Conservation (phyloP, 768 basidiomycete species). For the Leccinum pellstonianum region DNA sequence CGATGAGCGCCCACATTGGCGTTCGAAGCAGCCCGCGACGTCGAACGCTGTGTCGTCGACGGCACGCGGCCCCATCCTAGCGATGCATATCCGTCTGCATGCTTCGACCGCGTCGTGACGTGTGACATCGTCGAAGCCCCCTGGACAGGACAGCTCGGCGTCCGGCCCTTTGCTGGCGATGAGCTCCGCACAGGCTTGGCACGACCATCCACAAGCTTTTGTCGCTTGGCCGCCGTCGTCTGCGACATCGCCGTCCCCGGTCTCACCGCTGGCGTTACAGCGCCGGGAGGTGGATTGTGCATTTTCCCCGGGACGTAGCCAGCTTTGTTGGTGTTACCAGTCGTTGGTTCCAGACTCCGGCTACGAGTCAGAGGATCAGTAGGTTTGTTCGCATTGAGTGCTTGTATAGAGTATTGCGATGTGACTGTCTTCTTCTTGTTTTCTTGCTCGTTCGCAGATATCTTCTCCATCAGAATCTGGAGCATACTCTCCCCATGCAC, state of each 20-base stretch:
- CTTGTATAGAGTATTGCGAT: conserved; percentile 34
- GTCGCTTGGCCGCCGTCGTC: conserved; percentile 61
- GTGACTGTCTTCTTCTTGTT: conserved; percentile 57
- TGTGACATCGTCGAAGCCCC: conserved; percentile 7
- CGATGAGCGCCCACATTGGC: conserved; percentile 13
- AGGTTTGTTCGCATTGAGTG: conserved; percentile 22
- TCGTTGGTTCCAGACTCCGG: conserved; percentile 28
- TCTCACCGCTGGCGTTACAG: conserved; percentile 64
- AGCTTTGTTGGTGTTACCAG: conserved; percentile 12
- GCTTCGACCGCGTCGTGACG: conserved; percentile 27
- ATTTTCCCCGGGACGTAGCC: conserved; percentile 33
- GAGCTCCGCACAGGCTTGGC: conserved; percentile 20
- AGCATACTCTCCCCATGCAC: conserved; percentile 83
- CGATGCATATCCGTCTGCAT: conserved; percentile 26
- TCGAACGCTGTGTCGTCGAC: conserved; percentile 31
- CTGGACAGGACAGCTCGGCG: conserved; percentile 23
- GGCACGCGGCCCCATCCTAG: conserved; percentile 39
- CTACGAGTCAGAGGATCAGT: conserved; percentile 23
- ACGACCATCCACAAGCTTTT: conserved; percentile 47
- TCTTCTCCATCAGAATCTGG: conserved; percentile 69
- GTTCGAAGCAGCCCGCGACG: conserved; percentile 20
- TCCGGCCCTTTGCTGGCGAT: conserved; percentile 31
- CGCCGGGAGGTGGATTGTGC: conserved; percentile 27
- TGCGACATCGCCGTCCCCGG: conserved; percentile 42
- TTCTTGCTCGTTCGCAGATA: conserved; percentile 76